Evolutionary conservation across 768 basidiomycete species (phyloP), one percentile per base, ranked within the genome.

Genomic region (Phlebiopsis gigantea): DNA sequence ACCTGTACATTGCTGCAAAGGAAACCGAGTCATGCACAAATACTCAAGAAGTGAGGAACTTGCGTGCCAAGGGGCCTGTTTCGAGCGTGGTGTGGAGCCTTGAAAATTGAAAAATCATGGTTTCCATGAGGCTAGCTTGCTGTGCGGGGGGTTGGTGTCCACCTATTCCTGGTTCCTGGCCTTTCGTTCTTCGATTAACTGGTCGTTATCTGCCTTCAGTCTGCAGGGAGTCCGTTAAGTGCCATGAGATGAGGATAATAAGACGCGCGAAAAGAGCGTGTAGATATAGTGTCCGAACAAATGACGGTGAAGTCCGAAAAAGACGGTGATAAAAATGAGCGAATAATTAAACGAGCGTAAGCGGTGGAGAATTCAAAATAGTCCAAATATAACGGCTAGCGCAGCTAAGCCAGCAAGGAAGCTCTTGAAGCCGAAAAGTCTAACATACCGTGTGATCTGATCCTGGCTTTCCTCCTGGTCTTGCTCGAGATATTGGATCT

Each of bases 401-500:
- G 79, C 76, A 62, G 78, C 68, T 56, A 78, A 66, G 59, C 74
- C 77, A 63, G 76, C 77, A 60, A 80, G 68, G 61, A 82, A 80
- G 66, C 78, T 76, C 70, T 83, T 81, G 63, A 82, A 71, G 63
- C 78, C 75, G 71, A 83, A 84, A 63, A 80, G 72, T 66, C 72
- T 75, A 66, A 83, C 87, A 73, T 87, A 92, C 90, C 85, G 81
- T 65, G 84, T 84, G 56, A 91, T 84, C 57, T 83, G 79, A 65
- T 89, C 87, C 62, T 84, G 78, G 59, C 65, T 81, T 62, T 93
- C 91, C 42, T 91, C 88, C 66, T 87, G 82, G 24, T 90, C 88
- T 67, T 84, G 81, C 66, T 90, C 89, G 55, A 90, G 77, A 69
- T 85, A 59, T 61, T 82, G 77, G 46, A 92, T 86, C 72, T 93